Evolutionary conservation across 495 filamentous ascomycete species (phyloP).

Genomic region (Chaetomium tenue): DNA sequence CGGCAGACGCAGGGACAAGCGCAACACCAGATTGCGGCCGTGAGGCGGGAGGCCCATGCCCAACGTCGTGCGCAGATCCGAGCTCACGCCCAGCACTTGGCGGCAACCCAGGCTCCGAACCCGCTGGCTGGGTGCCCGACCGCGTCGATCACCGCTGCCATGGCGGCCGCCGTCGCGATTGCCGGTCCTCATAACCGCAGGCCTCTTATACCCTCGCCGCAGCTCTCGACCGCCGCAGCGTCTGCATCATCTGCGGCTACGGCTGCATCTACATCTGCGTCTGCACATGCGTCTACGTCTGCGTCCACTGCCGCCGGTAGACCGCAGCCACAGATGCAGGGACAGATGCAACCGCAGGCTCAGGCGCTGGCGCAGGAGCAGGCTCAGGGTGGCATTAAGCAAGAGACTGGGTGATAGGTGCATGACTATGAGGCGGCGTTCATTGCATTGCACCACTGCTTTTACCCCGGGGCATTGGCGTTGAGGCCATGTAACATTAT

Average conservation of each 20-base stretch:
- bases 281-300: not conserved
- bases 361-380: too few species aligned
- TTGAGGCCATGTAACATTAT: not conserved
- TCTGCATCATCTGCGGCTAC: too few species aligned
- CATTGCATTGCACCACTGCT: too few species aligned
- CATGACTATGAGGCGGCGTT: too few species aligned
- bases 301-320: not conserved
- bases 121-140: conserved; percentile 1
- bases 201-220: not conserved
- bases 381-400: not conserved
- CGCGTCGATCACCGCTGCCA: conserved; percentile 9
- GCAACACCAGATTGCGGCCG: not conserved
- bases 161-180: conserved; percentile 9
- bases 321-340: not conserved
- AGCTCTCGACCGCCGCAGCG: not conserved
- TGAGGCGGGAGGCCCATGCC: not conserved
- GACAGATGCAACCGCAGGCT: not conserved
- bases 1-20: not conserved
- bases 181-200: conserved; percentile 6
- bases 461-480: not conserved
- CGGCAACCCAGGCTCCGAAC: not conserved
- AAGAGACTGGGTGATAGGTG: not conserved
- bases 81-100: not conserved
- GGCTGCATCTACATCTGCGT: too few species aligned
- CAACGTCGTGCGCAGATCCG: not conserved